Percentiles rank a stretch among this genome's conserved stretches.
phyloP scores from a whole-genome alignment of 2,329 filamentous ascomycete genomes.

The Cytospora piceicola region DNA sequence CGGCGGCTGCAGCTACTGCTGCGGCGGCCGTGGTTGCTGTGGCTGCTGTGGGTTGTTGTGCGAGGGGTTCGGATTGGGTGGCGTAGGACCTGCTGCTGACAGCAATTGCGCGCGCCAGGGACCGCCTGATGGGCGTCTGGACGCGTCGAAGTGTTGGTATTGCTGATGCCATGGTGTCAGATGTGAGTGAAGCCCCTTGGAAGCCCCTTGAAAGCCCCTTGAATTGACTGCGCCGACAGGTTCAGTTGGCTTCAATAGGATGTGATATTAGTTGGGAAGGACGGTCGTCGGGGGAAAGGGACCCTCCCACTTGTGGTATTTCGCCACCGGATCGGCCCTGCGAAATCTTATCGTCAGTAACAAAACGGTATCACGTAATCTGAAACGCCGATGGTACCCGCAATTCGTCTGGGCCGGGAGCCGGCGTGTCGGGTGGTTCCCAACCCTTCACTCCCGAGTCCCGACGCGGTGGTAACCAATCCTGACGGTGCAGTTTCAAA shows the following conservation, averaged over 20 bases:
- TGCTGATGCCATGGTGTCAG: constrained; percentile 45
- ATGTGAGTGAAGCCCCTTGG: not conserved
- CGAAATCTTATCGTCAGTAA: constrained; percentile 19
- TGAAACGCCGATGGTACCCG: constrained; percentile 26
- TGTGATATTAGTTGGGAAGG: not conserved
- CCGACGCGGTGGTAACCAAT: constrained; percentile 23
- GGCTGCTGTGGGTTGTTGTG: constrained; percentile 26
- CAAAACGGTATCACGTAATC: constrained; percentile 21
- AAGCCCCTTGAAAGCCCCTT: not conserved
- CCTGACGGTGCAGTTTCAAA: constrained; percentile 7
- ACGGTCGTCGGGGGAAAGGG: not conserved
- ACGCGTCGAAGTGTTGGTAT: constrained; percentile 48
- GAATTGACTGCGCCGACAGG: constrained; percentile 8
- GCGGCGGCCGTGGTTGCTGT: constrained; percentile 30
- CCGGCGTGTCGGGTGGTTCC: not conserved
- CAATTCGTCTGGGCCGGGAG: constrained; percentile 12
- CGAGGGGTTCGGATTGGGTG: constrained; percentile 42
- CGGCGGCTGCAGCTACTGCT: constrained; percentile 31
- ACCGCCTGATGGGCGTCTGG: constrained; percentile 48
- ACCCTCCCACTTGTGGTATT: constrained; percentile 10
- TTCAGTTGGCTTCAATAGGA: not conserved
- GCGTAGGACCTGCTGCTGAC: constrained; percentile 48
- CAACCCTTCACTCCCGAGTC: not conserved
- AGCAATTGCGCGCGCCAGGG: constrained; percentile 39
- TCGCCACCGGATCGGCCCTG: constrained; percentile 23